These are phyloP conservation scores for Penicillium diatomitis DNA, from an alignment of 495 filamentous ascomycete genomes.

Conservation along the genomic window DNA sequence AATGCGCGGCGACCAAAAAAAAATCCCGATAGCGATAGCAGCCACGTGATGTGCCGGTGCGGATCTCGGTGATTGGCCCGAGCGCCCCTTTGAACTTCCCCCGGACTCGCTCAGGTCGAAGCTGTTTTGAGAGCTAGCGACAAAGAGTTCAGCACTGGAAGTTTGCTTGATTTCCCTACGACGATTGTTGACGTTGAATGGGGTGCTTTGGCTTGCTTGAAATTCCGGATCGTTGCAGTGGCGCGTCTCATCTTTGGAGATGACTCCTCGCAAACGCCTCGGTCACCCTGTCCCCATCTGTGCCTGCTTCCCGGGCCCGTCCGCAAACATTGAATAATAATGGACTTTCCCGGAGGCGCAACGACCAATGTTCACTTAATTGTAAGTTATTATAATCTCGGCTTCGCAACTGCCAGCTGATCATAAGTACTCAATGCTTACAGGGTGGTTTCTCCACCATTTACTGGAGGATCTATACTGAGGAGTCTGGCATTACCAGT, in stretches of 20 bases:
- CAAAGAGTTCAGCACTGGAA: neutral
- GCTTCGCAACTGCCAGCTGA: slow-evolving; percentile 7
- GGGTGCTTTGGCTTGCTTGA: slow-evolving; percentile 8
- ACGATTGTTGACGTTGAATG: slow-evolving; percentile 19
- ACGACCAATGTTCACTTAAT: slow-evolving; percentile 40
- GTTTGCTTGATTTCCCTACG: neutral
- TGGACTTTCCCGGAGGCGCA: slow-evolving; percentile 41
- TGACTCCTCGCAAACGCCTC: slow-evolving; percentile 23
- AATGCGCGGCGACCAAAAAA: slow-evolving; percentile 27
- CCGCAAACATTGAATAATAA: slow-evolving; percentile 33
- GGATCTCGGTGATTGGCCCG: slow-evolving; percentile 18
- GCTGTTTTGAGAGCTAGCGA: slow-evolving; percentile 7
- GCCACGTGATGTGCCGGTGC: slow-evolving; percentile 17
- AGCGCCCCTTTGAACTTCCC: slow-evolving; percentile 21
- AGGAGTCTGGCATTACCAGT: slow-evolving; percentile 28
- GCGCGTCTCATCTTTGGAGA: slow-evolving; percentile 21
- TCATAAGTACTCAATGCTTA: neutral
- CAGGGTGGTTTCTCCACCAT: slow-evolving; percentile 43
- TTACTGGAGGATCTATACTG: slow-evolving; percentile 42
- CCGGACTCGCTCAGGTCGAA: slow-evolving; percentile 13
- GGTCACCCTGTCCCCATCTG: slow-evolving; percentile 19
- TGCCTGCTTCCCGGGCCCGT: slow-evolving; percentile 21
- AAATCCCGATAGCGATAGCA: slow-evolving; percentile 39
- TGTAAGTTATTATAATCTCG: slow-evolving; percentile 22
- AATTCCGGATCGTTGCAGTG: slow-evolving; percentile 1